These are phyloP conservation scores for Camellia japonica DNA, from an alignment of 148 eudicot genomes.

Conservation along the genomic window DNA sequence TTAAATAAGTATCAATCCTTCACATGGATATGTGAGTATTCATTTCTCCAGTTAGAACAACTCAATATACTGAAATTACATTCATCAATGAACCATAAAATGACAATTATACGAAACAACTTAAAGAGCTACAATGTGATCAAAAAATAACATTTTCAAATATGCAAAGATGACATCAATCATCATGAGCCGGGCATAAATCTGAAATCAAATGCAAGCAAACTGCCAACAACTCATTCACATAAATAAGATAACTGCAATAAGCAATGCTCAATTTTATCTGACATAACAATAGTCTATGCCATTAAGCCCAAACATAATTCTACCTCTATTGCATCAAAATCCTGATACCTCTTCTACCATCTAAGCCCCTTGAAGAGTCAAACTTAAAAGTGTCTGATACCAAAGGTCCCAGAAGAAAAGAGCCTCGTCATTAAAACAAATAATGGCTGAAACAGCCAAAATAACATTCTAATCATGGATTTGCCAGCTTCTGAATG, in stretches of 20 bases:
- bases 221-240: not conserved
- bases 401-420: not conserved
- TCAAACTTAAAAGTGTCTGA: not conserved
- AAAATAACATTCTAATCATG: constrained; percentile 5
- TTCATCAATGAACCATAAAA: not conserved
- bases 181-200: not conserved
- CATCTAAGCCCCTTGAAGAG: constrained; percentile 7
- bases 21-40: not conserved
- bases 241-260: not conserved
- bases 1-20: not conserved
- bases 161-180: not conserved
- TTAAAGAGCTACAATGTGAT: not conserved
- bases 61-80: not conserved
- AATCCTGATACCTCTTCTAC: constrained; percentile 5
- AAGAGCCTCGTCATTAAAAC: not conserved
- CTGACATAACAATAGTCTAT: not conserved
- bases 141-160: constrained; percentile 1
- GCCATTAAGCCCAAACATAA: not conserved
- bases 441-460: not conserved
- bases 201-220: not conserved
- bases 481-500: not conserved
- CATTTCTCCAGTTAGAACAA: not conserved
- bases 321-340: not conserved
- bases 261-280: not conserved
- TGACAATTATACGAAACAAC: not conserved